Base-by-base conservation (phyloP, 2,329 filamentous ascomycete species). In the Rhynchosporium agropyri region DNA sequence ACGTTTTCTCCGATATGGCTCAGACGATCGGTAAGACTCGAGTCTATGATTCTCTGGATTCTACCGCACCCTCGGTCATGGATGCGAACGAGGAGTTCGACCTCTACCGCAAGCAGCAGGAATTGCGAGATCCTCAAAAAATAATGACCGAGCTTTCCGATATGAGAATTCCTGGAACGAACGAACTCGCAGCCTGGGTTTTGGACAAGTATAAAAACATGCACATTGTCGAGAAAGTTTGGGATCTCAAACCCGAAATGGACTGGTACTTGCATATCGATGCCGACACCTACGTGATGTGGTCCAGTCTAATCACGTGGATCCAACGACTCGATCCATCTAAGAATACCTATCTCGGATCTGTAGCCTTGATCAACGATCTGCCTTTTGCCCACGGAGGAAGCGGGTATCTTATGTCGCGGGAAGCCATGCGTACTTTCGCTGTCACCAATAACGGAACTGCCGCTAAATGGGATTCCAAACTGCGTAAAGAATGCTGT, bases 161-260 rank as follows among this genome's bases (percentile, higher is more conserved):
- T 3, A 45, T 57, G 15, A 65, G 58, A 49, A 56, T 59, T 36
- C 45, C 63, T 7, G 74, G 76, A 46, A 71, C 69, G 8, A 73
- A 72, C 62, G 62, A 75, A 62, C 65, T 69, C 65, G 76, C 79
- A 29, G 78, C 77, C 1, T 86, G 83, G 84, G 77, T 76, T 8
- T 73, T 86, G 42, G 84, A 87, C 76, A 85, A 85, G 75, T 87
- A 85, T 76, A 86, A 87, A 74, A 84, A 84, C 70, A 76, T 84
- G 50, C 83, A 85, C 71, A 83, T 85, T 67, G 78, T 83, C 20
- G 80, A 84, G 73, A 84, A 83, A 74, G 73, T 80, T 0, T 85
- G 80, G 70, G 69, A 71, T 13, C 70, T 81, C 72, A 77, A 80
- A 20, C 83, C 83, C 9, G 70, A 78, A 61, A 80, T 80, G 65